Conservation (phyloP, 78 protist species). For the Pirum gemmata region DNA sequence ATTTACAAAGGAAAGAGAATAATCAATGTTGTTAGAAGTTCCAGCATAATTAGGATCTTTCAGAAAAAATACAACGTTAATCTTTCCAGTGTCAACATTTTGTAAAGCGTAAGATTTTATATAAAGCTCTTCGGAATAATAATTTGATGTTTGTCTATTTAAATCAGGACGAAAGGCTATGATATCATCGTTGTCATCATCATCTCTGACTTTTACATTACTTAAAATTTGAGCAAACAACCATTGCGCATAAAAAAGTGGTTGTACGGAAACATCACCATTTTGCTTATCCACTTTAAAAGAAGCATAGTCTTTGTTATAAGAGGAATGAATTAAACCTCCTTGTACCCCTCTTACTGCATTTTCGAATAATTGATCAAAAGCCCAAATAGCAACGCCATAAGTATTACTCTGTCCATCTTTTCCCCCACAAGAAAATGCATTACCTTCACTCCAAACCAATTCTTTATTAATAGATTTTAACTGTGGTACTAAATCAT, state of each 20-base stretch:
- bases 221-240: not conserved
- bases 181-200: no score
- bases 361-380: not conserved
- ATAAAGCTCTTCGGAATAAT: not conserved
- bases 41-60: no score
- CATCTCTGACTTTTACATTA: no score
- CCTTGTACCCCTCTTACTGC: not conserved
- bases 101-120: not conserved
- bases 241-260: not conserved
- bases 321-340: not conserved
- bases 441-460: not conserved
- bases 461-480: not conserved
- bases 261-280: not conserved
- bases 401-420: not conserved
- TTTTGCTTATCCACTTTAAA: not conserved
- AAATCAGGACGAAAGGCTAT: not conserved
- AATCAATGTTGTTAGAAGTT: no score
- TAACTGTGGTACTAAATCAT: not conserved
- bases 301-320: not conserved
- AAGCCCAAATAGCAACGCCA: not conserved
- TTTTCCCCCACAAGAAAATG: not conserved
- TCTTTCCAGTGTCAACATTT: not conserved
- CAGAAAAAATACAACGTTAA: not conserved
- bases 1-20: no score
- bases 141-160: not conserved